Conservation (phyloP, 208 protist species). For the Trypanosoma congolense region DNA sequence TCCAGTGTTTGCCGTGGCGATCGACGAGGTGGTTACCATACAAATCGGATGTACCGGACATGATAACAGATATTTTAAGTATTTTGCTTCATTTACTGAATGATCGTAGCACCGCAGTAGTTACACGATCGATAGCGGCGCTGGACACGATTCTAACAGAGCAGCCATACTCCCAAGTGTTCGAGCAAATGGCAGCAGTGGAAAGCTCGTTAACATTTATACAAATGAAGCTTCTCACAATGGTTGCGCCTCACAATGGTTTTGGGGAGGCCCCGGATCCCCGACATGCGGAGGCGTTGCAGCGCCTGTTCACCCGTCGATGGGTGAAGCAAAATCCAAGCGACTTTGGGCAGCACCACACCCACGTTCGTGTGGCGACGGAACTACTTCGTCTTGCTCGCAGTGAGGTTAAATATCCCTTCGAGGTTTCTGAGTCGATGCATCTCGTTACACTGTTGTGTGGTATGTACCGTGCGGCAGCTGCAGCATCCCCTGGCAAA, state of each 20-base stretch:
- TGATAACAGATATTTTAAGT: constrained; percentile 51
- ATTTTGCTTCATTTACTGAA: constrained; percentile 65
- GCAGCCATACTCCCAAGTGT: constrained; percentile 22
- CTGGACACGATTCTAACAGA: constrained; percentile 71
- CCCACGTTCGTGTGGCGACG: constrained; percentile 38
- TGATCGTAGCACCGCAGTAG: constrained; percentile 66
- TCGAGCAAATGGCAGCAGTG: constrained; percentile 30
- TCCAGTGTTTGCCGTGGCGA: constrained; percentile 8
- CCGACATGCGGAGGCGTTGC: constrained; percentile 38
- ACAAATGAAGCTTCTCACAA: constrained; percentile 55
- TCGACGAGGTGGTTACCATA: not conserved
- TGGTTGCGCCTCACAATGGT: constrained; percentile 19
- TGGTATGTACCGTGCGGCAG: constrained; percentile 27
- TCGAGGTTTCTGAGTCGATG: constrained; percentile 45
- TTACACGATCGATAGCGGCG: constrained; percentile 56
- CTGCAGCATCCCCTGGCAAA: not conserved
- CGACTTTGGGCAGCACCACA: constrained; percentile 27
- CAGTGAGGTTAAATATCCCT: constrained; percentile 35
- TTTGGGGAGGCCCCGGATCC: constrained; percentile 5
- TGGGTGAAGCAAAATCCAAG: constrained; percentile 44
- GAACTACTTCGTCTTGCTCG: constrained; percentile 53
- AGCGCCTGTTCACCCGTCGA: constrained; percentile 58
- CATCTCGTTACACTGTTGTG: constrained; percentile 57
- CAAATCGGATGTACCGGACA: constrained; percentile 10
- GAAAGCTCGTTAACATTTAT: constrained; percentile 48